Evolutionary conservation across 306 rosid species (phyloP).

Genomic region (Dalbergia cultrata): DNA sequence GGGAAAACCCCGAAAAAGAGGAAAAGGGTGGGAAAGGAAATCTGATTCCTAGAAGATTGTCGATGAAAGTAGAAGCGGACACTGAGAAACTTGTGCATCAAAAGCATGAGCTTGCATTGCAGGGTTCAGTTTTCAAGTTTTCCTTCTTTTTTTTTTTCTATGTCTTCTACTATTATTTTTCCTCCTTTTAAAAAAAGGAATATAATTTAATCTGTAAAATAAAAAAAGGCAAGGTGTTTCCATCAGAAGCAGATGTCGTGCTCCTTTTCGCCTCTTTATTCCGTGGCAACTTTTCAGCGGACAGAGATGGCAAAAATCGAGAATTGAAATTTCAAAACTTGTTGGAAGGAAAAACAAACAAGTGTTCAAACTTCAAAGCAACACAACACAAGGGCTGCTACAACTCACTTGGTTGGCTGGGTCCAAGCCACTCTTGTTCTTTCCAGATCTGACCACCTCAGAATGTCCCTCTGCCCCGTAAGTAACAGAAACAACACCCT

Average conservation of each 20-base stretch:
- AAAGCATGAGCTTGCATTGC: slow-evolving; percentile 60
- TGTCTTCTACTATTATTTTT: neutral
- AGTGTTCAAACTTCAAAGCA: neutral
- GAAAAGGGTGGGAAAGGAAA: slow-evolving; percentile 37
- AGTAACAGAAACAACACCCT: slow-evolving; percentile 10
- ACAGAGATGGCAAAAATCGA: slow-evolving; percentile 42
- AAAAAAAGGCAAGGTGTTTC: slow-evolving; percentile 45
- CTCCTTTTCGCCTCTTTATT: slow-evolving; percentile 60
- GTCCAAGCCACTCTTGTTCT: slow-evolving; percentile 43
- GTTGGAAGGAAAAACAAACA: neutral
- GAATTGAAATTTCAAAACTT: slow-evolving; percentile 35
- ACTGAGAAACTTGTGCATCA: slow-evolving; percentile 61
- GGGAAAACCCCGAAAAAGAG: slow-evolving; percentile 31
- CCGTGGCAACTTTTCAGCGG: slow-evolving; percentile 48
- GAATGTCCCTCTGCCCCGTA: slow-evolving; percentile 37
- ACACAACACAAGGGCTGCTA: neutral
- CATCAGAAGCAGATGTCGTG: slow-evolving; percentile 50
- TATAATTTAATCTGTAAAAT: slow-evolving; percentile 45
- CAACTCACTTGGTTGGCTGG: slow-evolving; percentile 32
- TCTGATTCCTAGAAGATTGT: slow-evolving; percentile 75
- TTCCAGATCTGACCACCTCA: slow-evolving; percentile 64
- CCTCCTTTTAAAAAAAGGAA: slow-evolving; percentile 34
- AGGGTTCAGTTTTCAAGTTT: slow-evolving; percentile 46
- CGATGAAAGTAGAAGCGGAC: slow-evolving; percentile 69
- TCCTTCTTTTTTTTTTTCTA: neutral